Percentiles rank a stretch among this genome's conserved stretches.
Evolutionary conservation across 208 protist genomes (phyloP).

Genomic region (Entamoeba histolytica): DNA sequence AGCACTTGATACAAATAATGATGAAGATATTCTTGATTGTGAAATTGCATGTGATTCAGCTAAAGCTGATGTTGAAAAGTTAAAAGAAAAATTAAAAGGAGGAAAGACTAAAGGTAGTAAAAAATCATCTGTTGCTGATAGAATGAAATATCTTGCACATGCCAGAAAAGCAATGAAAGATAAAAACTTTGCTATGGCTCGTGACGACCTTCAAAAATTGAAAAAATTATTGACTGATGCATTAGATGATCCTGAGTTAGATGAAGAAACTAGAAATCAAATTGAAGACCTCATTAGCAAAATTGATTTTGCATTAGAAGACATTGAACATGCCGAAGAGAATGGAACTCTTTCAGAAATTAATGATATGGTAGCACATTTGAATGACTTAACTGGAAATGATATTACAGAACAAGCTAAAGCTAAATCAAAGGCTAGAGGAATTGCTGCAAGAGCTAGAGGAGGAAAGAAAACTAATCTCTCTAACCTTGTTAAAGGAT

Average conservation of each 20-base stretch:
- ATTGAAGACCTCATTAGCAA: neutral
- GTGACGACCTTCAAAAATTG: neutral
- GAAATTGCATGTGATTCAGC: neutral
- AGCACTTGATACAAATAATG: neutral
- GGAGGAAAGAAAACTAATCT: neutral
- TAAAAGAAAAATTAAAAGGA: neutral
- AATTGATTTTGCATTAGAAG: neutral
- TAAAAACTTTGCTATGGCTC: neutral
- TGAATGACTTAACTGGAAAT: neutral
- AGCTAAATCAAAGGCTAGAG: neutral
- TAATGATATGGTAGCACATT: neutral
- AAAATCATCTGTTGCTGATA: neutral
- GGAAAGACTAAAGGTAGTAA: neutral
- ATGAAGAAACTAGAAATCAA: neutral
- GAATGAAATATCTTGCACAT: neutral
- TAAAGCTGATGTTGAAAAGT: neutral
- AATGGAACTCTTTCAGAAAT: neutral
- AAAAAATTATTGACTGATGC: neutral
- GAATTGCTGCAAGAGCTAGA: neutral
- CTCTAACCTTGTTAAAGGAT: neutral
- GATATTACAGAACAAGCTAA: neutral
- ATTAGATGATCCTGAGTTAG: neutral
- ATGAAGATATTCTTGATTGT: neutral
- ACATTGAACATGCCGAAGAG: neutral
- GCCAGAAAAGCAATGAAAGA: neutral